A percentile compares a stretch with the other conserved stretches of the same genome.
Conservation (phyloP, 2,329 filamentous ascomycete species). For the Dothideomycetes sp. region DNA sequence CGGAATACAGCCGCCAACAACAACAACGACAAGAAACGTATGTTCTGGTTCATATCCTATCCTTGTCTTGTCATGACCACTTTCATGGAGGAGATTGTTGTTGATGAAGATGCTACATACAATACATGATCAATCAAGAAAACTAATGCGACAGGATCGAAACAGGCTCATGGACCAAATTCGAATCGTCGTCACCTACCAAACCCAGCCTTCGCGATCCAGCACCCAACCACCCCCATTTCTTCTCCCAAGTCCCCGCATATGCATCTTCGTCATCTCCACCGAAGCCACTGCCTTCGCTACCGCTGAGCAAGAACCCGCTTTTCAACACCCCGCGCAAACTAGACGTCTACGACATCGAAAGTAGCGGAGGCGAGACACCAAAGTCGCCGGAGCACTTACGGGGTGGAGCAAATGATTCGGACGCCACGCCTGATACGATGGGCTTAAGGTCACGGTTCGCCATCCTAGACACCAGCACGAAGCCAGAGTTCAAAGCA, state of each 20-base stretch:
- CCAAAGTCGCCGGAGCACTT: slow-evolving; percentile 32
- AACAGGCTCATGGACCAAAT: too few species aligned
- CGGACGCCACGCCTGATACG: slow-evolving; percentile 30
- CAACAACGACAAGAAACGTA: slow-evolving; percentile 27
- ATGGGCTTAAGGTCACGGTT: slow-evolving; percentile 15
- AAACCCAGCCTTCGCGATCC: slow-evolving; percentile 43
- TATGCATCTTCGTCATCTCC: slow-evolving; percentile 18
- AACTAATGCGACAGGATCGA: too few species aligned
- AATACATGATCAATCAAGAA: too few species aligned
- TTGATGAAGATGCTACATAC: slow-evolving; percentile 1
- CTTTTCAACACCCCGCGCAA: slow-evolving; percentile 27
- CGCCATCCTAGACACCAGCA: slow-evolving; percentile 11
- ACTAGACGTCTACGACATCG: slow-evolving; percentile 21
- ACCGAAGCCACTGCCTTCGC: slow-evolving; percentile 27
- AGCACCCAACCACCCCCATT: slow-evolving; percentile 34
- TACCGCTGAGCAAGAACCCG: slow-evolving; percentile 22
- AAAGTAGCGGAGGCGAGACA: slow-evolving; percentile 39
- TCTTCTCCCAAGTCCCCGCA: slow-evolving; percentile 30
- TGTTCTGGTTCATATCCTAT: slow-evolving; percentile 14
- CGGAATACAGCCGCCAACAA: slow-evolving; percentile 15
- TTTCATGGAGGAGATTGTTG: background rate
- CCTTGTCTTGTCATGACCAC: background rate
- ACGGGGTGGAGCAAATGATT: slow-evolving; percentile 21
- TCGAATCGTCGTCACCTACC: slow-evolving; percentile 35
- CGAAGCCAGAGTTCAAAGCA: slow-evolving; percentile 3